phyloP scores from a whole-genome alignment of 306 rosid genomes.

The Inga laurina region DNA sequence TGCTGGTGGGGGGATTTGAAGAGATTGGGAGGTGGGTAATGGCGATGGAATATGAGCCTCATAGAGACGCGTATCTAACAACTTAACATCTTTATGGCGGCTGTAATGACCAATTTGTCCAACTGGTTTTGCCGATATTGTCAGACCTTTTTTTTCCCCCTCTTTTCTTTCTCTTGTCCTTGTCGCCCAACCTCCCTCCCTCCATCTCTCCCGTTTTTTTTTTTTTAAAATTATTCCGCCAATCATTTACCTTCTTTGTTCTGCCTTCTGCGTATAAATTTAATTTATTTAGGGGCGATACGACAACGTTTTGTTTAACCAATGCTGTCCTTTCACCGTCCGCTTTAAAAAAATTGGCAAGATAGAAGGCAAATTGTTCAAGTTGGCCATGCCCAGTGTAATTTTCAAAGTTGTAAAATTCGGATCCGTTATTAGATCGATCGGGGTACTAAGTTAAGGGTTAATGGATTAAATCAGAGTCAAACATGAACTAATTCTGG shows the following conservation, averaged over 20 bases:
- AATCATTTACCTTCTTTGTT: neutral
- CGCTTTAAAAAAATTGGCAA: neutral
- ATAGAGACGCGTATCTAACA: conserved; percentile 81
- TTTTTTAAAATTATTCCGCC: neutral
- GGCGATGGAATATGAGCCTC: conserved; percentile 74
- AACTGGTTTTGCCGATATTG: neutral
- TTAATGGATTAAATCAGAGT: too few species aligned
- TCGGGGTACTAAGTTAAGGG: too few species aligned
- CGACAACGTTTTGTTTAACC: neutral
- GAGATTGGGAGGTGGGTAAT: conserved; percentile 62
- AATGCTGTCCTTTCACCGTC: neutral
- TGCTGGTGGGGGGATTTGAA: conserved; percentile 40
- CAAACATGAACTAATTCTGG: rapidly evolving
- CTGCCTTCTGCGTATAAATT: neutral
- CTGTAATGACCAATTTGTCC: conserved; percentile 53
- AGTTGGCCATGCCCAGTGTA: neutral
- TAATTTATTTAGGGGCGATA: neutral
- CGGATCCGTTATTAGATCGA: too few species aligned
- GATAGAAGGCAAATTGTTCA: too few species aligned
- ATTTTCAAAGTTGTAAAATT: too few species aligned
- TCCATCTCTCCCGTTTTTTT: neutral
- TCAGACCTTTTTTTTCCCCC: neutral
- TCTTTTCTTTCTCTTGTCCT: neutral
- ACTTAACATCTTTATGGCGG: conserved; percentile 43
- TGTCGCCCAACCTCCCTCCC: neutral